These are phyloP conservation scores for Xylaria intraflava DNA, from an alignment of 495 filamentous ascomycete species.

Conservation along the genomic window DNA sequence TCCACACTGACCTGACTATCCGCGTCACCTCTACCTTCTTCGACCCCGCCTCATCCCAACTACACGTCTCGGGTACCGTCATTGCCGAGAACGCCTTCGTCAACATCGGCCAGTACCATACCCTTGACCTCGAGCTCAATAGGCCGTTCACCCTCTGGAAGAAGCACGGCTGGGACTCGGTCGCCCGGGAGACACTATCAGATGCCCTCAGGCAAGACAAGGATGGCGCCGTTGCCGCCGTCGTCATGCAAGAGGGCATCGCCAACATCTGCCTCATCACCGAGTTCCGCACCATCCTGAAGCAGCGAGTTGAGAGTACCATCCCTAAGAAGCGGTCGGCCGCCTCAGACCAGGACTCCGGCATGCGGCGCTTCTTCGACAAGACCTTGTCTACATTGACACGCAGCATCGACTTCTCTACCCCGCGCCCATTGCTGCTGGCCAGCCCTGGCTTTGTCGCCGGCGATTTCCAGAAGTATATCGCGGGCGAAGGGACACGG, in stretches of 20 bases:
- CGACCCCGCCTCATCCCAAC: constrained; percentile 71
- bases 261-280: constrained; percentile 93
- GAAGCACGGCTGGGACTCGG: constrained; percentile 82
- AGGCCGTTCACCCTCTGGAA: constrained; percentile 77
- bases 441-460: constrained; percentile 88
- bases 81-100: constrained; percentile 77
- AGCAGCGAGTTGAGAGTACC: constrained; percentile 76
- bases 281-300: constrained; percentile 79
- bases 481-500: constrained; percentile 63
- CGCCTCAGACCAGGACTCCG: constrained; percentile 62
- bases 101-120: constrained; percentile 79
- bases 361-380: constrained; percentile 73
- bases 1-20: constrained; percentile 74
- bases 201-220: constrained; percentile 73
- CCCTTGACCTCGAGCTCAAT: constrained; percentile 71
- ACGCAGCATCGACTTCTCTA: constrained; percentile 68
- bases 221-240: constrained; percentile 73
- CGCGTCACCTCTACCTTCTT: constrained; percentile 81
- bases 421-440: constrained; percentile 66
- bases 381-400: constrained; percentile 69
- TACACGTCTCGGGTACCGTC: constrained; percentile 81
- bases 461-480: constrained; percentile 69
- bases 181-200: constrained; percentile 68
- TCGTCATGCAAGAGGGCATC: constrained; percentile 90
- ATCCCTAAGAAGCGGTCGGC: constrained; percentile 72